These are phyloP conservation scores for Carex kokanica DNA, from an alignment of 176 grass and related monocot species.

Conservation along the genomic window DNA sequence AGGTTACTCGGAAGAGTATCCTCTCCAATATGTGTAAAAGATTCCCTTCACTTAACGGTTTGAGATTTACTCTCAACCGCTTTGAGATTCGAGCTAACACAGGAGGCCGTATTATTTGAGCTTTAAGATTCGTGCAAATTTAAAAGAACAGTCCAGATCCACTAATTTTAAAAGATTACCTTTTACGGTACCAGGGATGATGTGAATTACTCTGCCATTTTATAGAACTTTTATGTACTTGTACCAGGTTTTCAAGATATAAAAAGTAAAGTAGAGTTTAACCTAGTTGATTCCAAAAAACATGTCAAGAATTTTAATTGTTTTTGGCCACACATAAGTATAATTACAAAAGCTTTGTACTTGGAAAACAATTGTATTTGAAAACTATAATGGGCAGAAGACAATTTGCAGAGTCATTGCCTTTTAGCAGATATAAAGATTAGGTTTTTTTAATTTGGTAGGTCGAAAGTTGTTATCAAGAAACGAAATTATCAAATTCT, in stretches of 20 bases:
- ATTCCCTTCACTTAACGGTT: too few relatives aligned
- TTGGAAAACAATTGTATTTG: not conserved
- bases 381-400: not conserved
- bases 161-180: too few relatives aligned
- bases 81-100: too few relatives aligned
- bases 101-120: too few relatives aligned
- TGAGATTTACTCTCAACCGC: too few relatives aligned
- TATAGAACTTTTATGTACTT: too few relatives aligned
- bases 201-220: not conserved
- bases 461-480: not conserved
- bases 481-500: constrained; percentile 9
- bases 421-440: not conserved
- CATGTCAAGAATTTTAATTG: not conserved
- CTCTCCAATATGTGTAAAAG: too few relatives aligned
- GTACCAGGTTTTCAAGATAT: too few relatives aligned
- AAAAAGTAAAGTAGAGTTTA: not conserved
- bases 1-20: too few relatives aligned
- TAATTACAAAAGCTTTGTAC: not conserved
- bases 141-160: too few relatives aligned
- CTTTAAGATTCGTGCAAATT: not conserved
- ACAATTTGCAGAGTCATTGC: not conserved
- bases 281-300: not conserved
- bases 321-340: not conserved
- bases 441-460: constrained; percentile 11
- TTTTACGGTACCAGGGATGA: too few relatives aligned